Conservation (phyloP, 495 filamentous ascomycete species). For the Cairneyella variabilis region DNA sequence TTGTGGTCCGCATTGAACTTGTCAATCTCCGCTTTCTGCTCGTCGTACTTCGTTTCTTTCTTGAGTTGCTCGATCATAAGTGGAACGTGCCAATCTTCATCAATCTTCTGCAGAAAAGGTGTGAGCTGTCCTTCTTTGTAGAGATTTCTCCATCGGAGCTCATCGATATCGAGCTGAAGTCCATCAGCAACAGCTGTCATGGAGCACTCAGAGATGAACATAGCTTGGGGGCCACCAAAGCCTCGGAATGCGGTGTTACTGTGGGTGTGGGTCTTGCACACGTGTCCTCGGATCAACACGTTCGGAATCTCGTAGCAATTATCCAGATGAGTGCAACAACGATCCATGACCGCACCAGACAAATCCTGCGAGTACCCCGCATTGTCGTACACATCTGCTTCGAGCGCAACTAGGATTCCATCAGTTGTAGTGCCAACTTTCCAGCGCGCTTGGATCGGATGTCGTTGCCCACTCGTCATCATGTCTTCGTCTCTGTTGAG, state of each 20-base stretch:
- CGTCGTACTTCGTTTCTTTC: conserved; percentile 31
- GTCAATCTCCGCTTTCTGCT: conserved; percentile 28
- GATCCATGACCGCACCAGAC: conserved; percentile 39
- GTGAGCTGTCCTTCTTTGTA: conserved; percentile 35
- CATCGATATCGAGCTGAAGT: conserved; percentile 33
- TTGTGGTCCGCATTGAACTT: conserved; percentile 34
- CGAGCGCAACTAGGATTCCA: conserved; percentile 35
- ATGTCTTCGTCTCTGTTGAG: conserved; percentile 41
- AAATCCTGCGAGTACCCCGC: conserved; percentile 36
- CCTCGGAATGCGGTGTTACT: conserved; percentile 41
- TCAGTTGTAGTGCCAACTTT: conserved; percentile 38
- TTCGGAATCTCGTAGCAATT: conserved; percentile 37
- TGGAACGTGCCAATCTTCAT: conserved; percentile 39
- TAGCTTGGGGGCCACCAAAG: conserved; percentile 38
- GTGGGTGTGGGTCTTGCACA: conserved; percentile 40
- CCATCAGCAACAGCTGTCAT: conserved; percentile 37
- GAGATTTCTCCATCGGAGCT: conserved; percentile 36
- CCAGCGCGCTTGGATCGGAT: conserved; percentile 38
- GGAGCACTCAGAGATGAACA: conserved; percentile 36
- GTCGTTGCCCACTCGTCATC: conserved; percentile 34
- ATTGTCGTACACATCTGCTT: conserved; percentile 38
- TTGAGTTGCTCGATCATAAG: conserved; percentile 30
- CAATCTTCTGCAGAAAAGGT: conserved; percentile 34
- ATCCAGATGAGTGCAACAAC: conserved; percentile 36
- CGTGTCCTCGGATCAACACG: conserved; percentile 34